Conservation (phyloP, 2,329 filamentous ascomycete species). For the Monilinia polystroma region DNA sequence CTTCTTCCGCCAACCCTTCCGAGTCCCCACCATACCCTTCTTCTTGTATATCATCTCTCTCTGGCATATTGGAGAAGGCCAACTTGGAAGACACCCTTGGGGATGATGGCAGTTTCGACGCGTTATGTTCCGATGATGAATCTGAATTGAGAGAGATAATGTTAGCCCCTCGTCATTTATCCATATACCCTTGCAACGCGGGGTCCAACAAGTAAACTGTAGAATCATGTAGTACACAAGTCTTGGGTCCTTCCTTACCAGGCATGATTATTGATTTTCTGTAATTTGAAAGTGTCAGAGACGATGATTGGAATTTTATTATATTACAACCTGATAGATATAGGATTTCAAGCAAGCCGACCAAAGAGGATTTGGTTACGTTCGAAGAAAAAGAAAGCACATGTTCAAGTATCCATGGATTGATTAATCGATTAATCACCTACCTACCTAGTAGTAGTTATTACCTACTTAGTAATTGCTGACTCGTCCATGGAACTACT, state of each 20-base stretch:
- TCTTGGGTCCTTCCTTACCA: constrained; percentile 1
- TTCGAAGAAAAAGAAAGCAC: background rate
- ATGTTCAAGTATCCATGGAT: background rate
- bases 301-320: no score
- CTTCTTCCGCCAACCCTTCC: constrained; percentile 29
- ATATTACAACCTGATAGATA: background rate
- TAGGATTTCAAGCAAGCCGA: no score
- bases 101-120: constrained; percentile 1
- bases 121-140: constrained; percentile 11
- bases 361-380: no score
- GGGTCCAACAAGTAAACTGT: background rate
- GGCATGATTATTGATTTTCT: constrained; percentile 4
- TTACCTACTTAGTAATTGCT: no score
- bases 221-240: background rate
- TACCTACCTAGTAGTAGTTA: background rate
- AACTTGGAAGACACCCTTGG: constrained; percentile 10
- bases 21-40: constrained; percentile 21
- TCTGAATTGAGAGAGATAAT: constrained; percentile 8
- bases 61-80: constrained; percentile 6
- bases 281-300: background rate
- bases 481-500: no score
- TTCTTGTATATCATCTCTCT: constrained; percentile 5
- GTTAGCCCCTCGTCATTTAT: constrained; percentile 17
- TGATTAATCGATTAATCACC: no score
- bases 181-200: constrained; percentile 22